Percentiles rank a stretch among this genome's conserved stretches.
These are phyloP conservation scores for Calocybe indica DNA, from an alignment of 768 basidiomycete genomes.

Conservation along the genomic window DNA sequence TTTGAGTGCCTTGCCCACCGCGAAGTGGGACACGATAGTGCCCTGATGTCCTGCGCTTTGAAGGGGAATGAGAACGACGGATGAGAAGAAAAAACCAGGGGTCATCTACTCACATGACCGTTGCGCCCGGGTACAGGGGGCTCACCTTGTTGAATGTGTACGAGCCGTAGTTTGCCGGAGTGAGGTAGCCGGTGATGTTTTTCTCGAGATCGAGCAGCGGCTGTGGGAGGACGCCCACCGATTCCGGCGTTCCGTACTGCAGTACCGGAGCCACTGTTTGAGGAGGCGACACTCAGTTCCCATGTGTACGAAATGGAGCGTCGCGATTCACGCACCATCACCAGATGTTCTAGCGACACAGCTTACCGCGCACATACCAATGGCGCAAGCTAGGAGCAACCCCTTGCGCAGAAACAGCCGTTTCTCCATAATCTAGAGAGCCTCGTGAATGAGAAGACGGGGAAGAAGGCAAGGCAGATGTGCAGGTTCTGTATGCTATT, in stretches of 20 bases:
- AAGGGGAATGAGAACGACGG: background rate
- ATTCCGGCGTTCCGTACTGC: conserved; percentile 12
- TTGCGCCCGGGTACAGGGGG: conserved; percentile 19
- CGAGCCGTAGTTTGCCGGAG: conserved; percentile 16
- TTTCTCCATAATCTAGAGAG: too few relatives aligned
- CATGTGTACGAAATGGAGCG: too few relatives aligned
- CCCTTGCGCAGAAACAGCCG: too few relatives aligned
- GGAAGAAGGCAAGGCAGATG: too few relatives aligned
- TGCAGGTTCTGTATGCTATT: too few relatives aligned
- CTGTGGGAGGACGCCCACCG: conserved; percentile 10
- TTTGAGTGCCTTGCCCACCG: conserved; percentile 14
- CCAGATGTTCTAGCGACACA: conserved; percentile 10
- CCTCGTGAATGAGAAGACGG: too few relatives aligned
- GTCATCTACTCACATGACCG: conserved; percentile 15
- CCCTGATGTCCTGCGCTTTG: conserved; percentile 15
- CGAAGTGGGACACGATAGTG: conserved; percentile 21
- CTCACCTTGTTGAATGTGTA: conserved; percentile 13
- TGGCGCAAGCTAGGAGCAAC: too few relatives aligned
- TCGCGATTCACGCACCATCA: too few relatives aligned
- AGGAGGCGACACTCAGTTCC: too few relatives aligned
- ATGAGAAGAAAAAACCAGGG: background rate
- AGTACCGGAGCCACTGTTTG: background rate
- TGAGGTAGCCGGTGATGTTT: conserved; percentile 17
- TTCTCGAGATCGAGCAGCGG: conserved; percentile 15
- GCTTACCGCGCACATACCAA: conserved; percentile 35